Percentiles rank a stretch among this genome's conserved stretches.
These are phyloP conservation scores for Podospora conica DNA, from an alignment of 495 filamentous ascomycete genomes.

Conservation along the genomic window DNA sequence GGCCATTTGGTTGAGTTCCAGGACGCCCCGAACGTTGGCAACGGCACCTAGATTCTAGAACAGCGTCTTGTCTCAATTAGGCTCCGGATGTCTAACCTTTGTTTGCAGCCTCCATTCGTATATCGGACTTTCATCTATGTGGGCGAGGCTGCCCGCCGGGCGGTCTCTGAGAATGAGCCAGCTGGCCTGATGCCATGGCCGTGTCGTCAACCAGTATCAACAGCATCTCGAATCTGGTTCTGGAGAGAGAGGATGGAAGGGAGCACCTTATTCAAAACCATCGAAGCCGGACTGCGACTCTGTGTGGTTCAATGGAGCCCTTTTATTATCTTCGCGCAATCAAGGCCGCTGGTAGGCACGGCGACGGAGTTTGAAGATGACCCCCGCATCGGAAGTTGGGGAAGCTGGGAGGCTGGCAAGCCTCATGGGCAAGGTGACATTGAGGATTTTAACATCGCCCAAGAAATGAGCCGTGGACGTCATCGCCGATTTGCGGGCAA, in stretches of 20 bases:
- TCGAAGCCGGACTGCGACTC: neutral
- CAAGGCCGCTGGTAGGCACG: neutral
- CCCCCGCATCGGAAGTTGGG: constrained; percentile 1
- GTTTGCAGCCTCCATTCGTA: neutral
- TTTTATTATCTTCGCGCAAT: neutral
- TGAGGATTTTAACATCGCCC: neutral
- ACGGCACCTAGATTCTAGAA: neutral
- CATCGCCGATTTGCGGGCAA: constrained; percentile 1
- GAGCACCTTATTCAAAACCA: neutral
- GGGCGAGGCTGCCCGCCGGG: too few relatives aligned
- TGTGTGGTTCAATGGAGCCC: neutral
- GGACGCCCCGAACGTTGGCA: neutral
- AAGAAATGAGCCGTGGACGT: constrained; percentile 6
- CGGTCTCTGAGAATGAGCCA: neutral
- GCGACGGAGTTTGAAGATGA: neutral
- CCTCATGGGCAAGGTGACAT: constrained; percentile 5
- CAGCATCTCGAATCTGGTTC: neutral
- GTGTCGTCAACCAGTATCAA: neutral
- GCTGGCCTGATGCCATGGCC: too few relatives aligned
- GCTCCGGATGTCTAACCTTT: constrained; percentile 1
- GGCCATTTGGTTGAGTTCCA: constrained; percentile 11
- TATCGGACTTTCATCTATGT: too few relatives aligned
- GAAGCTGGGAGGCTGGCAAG: constrained; percentile 2
- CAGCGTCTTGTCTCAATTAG: constrained; percentile 2
- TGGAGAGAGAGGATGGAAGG: neutral